Evolutionary conservation across 805 yeast species (phyloP).

Genomic region (Candida odintsovae): DNA sequence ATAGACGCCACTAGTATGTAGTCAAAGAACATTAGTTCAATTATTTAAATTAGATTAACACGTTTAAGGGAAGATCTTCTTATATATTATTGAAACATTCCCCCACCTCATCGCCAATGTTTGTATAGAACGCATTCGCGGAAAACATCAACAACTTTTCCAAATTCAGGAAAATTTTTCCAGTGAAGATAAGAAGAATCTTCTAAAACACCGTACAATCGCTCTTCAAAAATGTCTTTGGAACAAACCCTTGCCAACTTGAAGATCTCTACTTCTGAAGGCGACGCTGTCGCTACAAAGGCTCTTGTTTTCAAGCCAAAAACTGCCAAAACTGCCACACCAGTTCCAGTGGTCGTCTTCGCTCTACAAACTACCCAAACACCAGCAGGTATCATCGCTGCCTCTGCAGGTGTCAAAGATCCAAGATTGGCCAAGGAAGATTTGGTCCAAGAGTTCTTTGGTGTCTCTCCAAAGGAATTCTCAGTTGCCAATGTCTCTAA

Average conservation of each 20-base stretch:
- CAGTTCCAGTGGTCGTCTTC: constrained; percentile 75
- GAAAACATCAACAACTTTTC: background rate
- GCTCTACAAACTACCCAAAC: constrained; percentile 70
- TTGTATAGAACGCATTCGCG: background rate
- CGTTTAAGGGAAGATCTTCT: background rate
- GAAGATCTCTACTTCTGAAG: constrained; percentile 42
- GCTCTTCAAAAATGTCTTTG: constrained; percentile 44
- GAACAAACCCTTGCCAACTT: constrained; percentile 64
- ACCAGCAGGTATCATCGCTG: constrained; percentile 60
- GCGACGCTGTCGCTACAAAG: constrained; percentile 53
- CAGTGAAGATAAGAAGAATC: background rate
- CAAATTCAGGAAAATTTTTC: background rate
- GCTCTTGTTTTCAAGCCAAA: constrained; percentile 87
- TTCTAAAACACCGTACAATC: background rate
- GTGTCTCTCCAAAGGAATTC: constrained; percentile 53
- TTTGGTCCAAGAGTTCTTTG: constrained; percentile 59
- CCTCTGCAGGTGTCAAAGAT: constrained; percentile 66
- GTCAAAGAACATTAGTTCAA: too few species aligned
- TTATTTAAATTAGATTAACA: too few species aligned
- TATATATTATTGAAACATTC: background rate
- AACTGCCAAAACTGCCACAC: constrained; percentile 73
- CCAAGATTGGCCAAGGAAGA: constrained; percentile 87
- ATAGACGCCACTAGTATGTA: too few species aligned
- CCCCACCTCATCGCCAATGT: background rate
- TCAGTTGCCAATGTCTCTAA: constrained; percentile 44